Base-by-base conservation (phyloP, 768 basidiomycete genomes). In the Clavulina sp. region DNA sequence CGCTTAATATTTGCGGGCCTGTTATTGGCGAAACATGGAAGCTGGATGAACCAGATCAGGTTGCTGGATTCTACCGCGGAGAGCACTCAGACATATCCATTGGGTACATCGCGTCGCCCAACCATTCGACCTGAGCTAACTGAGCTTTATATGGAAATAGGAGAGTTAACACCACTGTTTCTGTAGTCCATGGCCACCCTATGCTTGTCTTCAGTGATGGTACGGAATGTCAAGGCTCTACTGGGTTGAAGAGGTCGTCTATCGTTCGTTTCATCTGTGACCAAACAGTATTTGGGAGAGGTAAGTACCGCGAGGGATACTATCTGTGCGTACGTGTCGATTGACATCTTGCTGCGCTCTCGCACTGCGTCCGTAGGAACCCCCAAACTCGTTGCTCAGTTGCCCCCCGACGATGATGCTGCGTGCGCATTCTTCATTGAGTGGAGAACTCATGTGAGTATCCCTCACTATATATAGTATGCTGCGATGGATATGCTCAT, bases 391-490 rank as follows among this genome's bases (percentile, higher is more conserved):
- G 63, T 86, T 2, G 78, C 75, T 1, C 77, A 81, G 47, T 73
- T 87, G 23, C 83, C 83, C 3, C 75, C 77, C 5, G 73, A 75
- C 16, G 77, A 81, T 31, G 73, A 79, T 5, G 60, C 60, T 26
- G 76, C 76, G n/a, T 92, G 88, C 62, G 73, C 77, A 9, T 89
- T 80, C 61, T 74, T 82, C 53, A 65, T 92, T 34, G 85, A 91
- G 66, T 92, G 88, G 88, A 69, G 73, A 51, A 88, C 83, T 3
- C 77, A 77, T 58, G 86, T 88, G 57, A 59, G 75, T 63, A 4
- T 28, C 23, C 26, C n/a, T 29, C 5, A n/a, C 1, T 30, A n/a
- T n/a, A n/a, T n/a, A n/a, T n/a, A n/a, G n/a, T n/a, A n/a, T n/a
- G n/a, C n/a, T n/a, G n/a, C n/a, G n/a, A n/a, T n/a, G n/a, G n/a